These are phyloP conservation scores for Coprinopsis marcescibilis DNA, from an alignment of 768 basidiomycete species.

Conservation along the genomic window DNA sequence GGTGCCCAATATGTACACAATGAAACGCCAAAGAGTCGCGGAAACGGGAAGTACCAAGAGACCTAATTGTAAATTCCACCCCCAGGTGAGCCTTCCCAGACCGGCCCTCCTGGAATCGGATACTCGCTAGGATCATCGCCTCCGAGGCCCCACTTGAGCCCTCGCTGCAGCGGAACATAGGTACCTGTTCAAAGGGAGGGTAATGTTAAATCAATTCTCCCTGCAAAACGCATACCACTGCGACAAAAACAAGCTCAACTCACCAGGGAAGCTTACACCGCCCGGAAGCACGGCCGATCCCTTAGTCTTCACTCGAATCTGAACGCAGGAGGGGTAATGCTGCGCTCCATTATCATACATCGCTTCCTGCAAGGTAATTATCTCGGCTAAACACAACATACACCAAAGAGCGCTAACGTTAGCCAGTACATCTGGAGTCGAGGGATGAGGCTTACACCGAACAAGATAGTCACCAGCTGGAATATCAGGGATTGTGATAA, in stretches of 20 bases:
- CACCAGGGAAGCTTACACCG: slow-evolving; percentile 15
- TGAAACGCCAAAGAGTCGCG: too few relatives aligned
- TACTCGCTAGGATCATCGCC: slow-evolving; percentile 10
- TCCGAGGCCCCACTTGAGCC: slow-evolving; percentile 14
- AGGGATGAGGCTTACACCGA: slow-evolving; percentile 4
- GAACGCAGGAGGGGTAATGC: slow-evolving; percentile 38
- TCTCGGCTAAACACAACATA: slow-evolving; percentile 25
- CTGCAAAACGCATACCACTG: too few relatives aligned
- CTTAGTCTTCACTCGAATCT: slow-evolving; percentile 26
- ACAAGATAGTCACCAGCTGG: slow-evolving; percentile 12
- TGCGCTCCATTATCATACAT: slow-evolving; percentile 29
- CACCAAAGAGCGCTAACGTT: background rate
- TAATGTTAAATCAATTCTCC: background rate
- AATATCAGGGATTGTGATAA: slow-evolving; percentile 8
- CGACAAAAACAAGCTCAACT: background rate
- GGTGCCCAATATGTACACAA: too few relatives aligned
- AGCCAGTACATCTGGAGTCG: slow-evolving; percentile 22
- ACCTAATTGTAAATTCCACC: slow-evolving; percentile 12
- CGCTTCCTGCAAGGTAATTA: slow-evolving; percentile 16
- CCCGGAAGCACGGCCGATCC: slow-evolving; percentile 14
- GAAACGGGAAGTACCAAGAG: too few relatives aligned
- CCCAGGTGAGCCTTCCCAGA: slow-evolving; percentile 13
- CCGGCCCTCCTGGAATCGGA: slow-evolving; percentile 15
- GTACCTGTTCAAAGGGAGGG: slow-evolving; percentile 1
- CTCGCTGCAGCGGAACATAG: slow-evolving; percentile 13